Percentiles rank a stretch among this genome's conserved stretches.
These are phyloP conservation scores for Myxozyma vanderwaltii DNA, from an alignment of 805 yeast genomes.

Conservation along the genomic window DNA sequence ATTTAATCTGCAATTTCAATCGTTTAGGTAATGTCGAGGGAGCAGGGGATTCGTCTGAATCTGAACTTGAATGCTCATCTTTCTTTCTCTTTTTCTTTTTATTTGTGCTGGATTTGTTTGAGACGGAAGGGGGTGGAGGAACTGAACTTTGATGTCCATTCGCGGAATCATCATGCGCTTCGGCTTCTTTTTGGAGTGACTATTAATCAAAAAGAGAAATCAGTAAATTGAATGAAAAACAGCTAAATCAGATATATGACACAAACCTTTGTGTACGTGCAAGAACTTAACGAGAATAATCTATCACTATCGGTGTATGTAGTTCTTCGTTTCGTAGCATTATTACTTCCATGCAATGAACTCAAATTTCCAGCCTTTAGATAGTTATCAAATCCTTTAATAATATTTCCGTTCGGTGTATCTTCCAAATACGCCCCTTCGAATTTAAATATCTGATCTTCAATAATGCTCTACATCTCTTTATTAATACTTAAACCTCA, in stretches of 20 bases:
- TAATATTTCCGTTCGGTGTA: slow-evolving; percentile 71
- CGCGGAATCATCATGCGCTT: slow-evolving; percentile 7
- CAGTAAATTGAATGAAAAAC: neutral
- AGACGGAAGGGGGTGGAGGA: neutral
- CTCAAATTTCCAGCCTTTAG: slow-evolving; percentile 48
- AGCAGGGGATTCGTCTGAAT: slow-evolving; percentile 1
- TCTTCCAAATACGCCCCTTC: slow-evolving; percentile 79
- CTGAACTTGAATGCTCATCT: slow-evolving; percentile 28
- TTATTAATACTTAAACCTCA: neutral
- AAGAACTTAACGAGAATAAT: slow-evolving; percentile 36
- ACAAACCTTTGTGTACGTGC: slow-evolving; percentile 28
- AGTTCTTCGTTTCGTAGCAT: slow-evolving; percentile 12
- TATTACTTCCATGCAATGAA: neutral
- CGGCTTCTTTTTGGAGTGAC: slow-evolving; percentile 27
- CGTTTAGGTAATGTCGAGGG: slow-evolving; percentile 22
- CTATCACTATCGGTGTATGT: slow-evolving; percentile 30
- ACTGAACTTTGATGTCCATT: neutral
- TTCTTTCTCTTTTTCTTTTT: slow-evolving; percentile 31
- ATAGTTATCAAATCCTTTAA: slow-evolving; percentile 88
- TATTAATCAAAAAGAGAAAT: neutral
- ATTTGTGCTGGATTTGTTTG: slow-evolving; percentile 2
- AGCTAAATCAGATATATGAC: neutral
- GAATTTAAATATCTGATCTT: slow-evolving; percentile 75
- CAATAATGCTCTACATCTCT: slow-evolving; percentile 53
- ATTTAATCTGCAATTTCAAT: slow-evolving; percentile 25